These are phyloP conservation scores for Xylariaceae sp. DNA, from an alignment of 2,329 filamentous ascomycete genomes.

Conservation along the genomic window DNA sequence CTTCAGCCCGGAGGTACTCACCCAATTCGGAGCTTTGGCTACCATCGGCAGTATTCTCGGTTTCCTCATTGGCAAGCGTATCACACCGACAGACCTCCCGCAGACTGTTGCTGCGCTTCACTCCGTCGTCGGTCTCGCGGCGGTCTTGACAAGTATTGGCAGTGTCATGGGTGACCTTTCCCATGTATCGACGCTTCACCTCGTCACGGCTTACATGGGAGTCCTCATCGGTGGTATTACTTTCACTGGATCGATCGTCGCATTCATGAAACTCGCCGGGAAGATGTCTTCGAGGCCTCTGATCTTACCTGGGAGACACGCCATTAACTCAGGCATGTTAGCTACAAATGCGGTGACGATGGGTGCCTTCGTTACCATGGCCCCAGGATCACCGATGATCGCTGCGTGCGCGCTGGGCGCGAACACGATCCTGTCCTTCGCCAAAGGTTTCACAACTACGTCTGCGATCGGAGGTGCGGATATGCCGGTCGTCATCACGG, in stretches of 20 bases:
- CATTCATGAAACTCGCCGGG: conserved; percentile 81
- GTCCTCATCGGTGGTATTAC: conserved; percentile 85
- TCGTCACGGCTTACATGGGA: conserved; percentile 81
- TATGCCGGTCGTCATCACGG: conserved; percentile 89
- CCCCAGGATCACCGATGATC: conserved; percentile 72
- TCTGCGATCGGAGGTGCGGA: conserved; percentile 88
- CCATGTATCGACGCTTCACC: conserved; percentile 70
- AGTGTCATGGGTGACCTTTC: conserved; percentile 73
- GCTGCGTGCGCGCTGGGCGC: conserved; percentile 74
- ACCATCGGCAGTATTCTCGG: conserved; percentile 63
- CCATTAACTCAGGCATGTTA: conserved; percentile 70
- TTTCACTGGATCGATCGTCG: conserved; percentile 86
- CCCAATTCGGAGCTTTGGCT: conserved; percentile 76
- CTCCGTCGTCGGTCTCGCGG: conserved; percentile 84
- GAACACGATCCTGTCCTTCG: conserved; percentile 73
- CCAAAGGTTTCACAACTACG: conserved; percentile 84
- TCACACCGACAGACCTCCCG: conserved; percentile 82
- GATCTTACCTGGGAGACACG: conserved; percentile 67
- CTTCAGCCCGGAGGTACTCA: conserved; percentile 71
- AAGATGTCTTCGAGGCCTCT: conserved; percentile 76
- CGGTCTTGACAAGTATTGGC: conserved; percentile 82
- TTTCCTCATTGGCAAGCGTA: conserved; percentile 75
- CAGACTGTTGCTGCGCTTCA: conserved; percentile 87
- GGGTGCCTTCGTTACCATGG: conserved; percentile 78
- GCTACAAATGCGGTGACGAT: conserved; percentile 77